Evolutionary conservation across 257 asterid species (phyloP).

Genomic region (Nicotiana knightiana): DNA sequence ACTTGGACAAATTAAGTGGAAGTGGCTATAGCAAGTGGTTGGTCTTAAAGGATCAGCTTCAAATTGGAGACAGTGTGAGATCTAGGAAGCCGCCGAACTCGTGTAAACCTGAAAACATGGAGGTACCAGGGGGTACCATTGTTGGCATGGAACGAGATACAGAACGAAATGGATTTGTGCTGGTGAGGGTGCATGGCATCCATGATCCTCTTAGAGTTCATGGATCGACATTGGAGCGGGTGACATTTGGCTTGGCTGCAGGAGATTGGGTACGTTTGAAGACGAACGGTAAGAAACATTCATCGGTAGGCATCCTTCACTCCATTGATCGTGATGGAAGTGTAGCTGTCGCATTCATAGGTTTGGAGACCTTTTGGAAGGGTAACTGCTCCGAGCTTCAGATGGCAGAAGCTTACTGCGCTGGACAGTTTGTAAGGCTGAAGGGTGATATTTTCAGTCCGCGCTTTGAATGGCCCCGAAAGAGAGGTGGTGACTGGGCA

Average conservation of each 20-base stretch:
- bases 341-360: constrained; percentile 63
- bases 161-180: constrained; percentile 57
- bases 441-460: constrained; percentile 50
- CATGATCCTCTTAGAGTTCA: constrained; percentile 67
- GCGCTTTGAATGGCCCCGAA: constrained; percentile 76
- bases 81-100: constrained; percentile 70
- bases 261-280: constrained; percentile 85
- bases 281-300: constrained; percentile 56
- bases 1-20: constrained; percentile 42
- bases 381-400: constrained; percentile 63
- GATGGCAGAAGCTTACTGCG: constrained; percentile 66
- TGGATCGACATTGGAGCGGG: constrained; percentile 60
- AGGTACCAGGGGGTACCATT: constrained; percentile 59
- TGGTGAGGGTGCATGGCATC: constrained; percentile 71
- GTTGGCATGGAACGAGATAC: constrained; percentile 69
- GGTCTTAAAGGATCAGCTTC: constrained; percentile 71
- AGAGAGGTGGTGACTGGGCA: constrained; percentile 57
- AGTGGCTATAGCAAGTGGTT: constrained; percentile 67
- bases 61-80: constrained; percentile 67
- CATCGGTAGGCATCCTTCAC: constrained; percentile 68
- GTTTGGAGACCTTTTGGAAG: constrained; percentile 66
- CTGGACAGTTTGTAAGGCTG: constrained; percentile 67
- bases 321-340: constrained; percentile 52
- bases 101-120: constrained; percentile 61
- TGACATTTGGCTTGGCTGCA: constrained; percentile 62